A percentile compares a stretch with the other conserved stretches of the same genome.
phyloP scores from a whole-genome alignment of 106 monocot genomes.

The Phalaenopsis aphrodite region DNA sequence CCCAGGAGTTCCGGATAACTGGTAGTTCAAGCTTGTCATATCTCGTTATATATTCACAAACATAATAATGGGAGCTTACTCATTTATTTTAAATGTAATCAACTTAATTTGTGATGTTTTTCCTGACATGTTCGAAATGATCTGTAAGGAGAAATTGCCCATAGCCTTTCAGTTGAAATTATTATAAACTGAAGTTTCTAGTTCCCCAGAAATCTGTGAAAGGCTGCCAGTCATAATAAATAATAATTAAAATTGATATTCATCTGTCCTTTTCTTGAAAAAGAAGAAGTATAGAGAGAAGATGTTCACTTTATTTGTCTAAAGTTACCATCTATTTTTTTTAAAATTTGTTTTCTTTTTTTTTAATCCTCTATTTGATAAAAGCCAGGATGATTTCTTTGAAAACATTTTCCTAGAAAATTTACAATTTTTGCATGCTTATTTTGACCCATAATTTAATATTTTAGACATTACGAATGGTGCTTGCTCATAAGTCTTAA shows the following conservation, averaged over 20 bases:
- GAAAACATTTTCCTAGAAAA: background rate
- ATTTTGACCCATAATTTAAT: background rate
- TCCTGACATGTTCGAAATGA: too few species aligned
- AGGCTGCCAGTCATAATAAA: background rate
- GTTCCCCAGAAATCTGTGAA: background rate
- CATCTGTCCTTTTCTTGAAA: background rate
- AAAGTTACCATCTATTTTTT: background rate
- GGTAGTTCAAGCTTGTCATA: conserved; percentile 29
- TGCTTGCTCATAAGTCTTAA: conserved; percentile 3
- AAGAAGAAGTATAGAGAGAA: background rate
- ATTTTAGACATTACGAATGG: background rate
- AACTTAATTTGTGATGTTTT: too few species aligned
- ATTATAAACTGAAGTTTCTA: too few species aligned
- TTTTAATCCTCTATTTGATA: background rate
- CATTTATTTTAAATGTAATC: too few species aligned
- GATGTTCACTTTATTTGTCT: background rate
- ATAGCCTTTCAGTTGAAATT: too few species aligned
- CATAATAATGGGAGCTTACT: too few species aligned
- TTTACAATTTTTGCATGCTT: background rate
- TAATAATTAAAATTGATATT: background rate
- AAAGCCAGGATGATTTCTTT: background rate
- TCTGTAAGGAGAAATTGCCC: too few species aligned
- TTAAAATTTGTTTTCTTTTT: too few species aligned
- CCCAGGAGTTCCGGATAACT: conserved; percentile 70
- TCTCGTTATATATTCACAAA: background rate